Base-by-base conservation (phyloP, 2,329 filamentous ascomycete genomes). In the Drechmeria coniospora region DNA sequence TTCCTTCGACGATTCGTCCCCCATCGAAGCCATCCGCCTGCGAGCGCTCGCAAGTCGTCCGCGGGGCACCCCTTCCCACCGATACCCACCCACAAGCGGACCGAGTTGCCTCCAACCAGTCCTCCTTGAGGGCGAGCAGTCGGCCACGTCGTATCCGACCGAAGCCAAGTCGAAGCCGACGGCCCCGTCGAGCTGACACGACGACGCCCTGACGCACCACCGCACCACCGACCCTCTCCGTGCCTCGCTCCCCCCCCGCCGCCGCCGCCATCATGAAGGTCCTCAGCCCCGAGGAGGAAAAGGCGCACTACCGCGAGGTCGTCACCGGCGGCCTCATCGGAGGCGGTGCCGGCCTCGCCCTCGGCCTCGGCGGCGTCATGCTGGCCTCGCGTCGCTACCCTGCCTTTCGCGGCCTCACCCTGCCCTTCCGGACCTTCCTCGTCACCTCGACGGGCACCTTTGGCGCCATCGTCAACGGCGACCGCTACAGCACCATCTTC, bases 401-500 rank as follows among this genome's bases (percentile, higher is more conserved):
- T 26, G 74, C 73, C 43, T 81, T 95, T 63, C 74, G 81, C 40
- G 57, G 65, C 39, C 74, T 98, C 35, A 93, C 87, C 0, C 49
- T 94, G 1, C 90, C 84, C 12, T 84, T 98, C 67, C 81, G 83
- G 41, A 65, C 82, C 30, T 98, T 95, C 69, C 72, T 95, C 36
- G 69, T 90, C 38, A 78, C 80, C 24, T 92, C 83, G 7, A 53
- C 74, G 8, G 74, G 71, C 26, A 94, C 90, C 4, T 93, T 93
- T 49, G 65, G 74, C 37, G 77, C 83, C 61, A 94, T 98, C 55
- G 74, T 94, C 49, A 65, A 74, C 34, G 90, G 90, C 38, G 90
- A 98, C 45, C 78, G 80, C 41, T 53, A 52, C 48, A 62, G 57
- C 32, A 61, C 64, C 47, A 46, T 48, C 32, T 94, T 68, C 63